These are phyloP conservation scores for Torrubiella hemipterigena DNA, from an alignment of 2,329 filamentous ascomycete genomes.

Conservation along the genomic window DNA sequence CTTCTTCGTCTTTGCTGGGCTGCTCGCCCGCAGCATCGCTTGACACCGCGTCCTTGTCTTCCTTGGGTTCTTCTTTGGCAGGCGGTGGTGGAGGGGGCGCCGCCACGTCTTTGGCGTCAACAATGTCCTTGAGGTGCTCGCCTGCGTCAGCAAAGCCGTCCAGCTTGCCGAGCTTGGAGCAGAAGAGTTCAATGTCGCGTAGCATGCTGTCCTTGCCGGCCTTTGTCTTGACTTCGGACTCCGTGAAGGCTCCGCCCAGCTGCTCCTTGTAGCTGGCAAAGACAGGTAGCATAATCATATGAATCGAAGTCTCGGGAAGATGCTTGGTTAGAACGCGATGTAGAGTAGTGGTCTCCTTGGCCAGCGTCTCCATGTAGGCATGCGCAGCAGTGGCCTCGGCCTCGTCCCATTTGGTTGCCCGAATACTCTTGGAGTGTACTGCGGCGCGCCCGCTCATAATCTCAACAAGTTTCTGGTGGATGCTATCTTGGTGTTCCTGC, in stretches of 20 bases:
- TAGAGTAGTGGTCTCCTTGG: slow-evolving; percentile 74
- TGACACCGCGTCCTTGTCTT: slow-evolving; percentile 6
- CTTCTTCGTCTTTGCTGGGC: slow-evolving; percentile 10
- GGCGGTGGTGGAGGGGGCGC: slow-evolving; percentile 4
- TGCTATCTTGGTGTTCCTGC: slow-evolving; percentile 81
- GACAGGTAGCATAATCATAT: slow-evolving; percentile 76
- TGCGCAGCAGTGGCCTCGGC: slow-evolving; percentile 33
- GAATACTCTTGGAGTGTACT: slow-evolving; percentile 63
- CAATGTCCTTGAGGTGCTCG: slow-evolving; percentile 52
- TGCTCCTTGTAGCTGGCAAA: slow-evolving; percentile 74
- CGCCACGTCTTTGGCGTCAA: slow-evolving; percentile 43
- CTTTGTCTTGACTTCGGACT: slow-evolving; percentile 52
- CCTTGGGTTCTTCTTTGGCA: slow-evolving; percentile 8
- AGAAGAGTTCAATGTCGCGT: slow-evolving; percentile 63
- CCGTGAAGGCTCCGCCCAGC: slow-evolving; percentile 58
- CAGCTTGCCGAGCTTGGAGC: slow-evolving; percentile 59
- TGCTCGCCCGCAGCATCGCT: neutral
- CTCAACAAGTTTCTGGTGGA: slow-evolving; percentile 85
- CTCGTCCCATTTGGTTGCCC: slow-evolving; percentile 61
- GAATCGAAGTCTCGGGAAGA: slow-evolving; percentile 62
- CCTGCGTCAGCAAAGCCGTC: slow-evolving; percentile 69
- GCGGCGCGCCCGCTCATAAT: slow-evolving; percentile 76
- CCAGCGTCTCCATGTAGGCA: slow-evolving; percentile 74
- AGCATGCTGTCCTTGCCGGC: slow-evolving; percentile 61
- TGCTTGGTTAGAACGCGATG: slow-evolving; percentile 77